A percentile compares a stretch with the other conserved stretches of the same genome.
Evolutionary conservation across 2,329 filamentous ascomycete genomes (phyloP).

Genomic region (Paraphaeosphaeria minitans): DNA sequence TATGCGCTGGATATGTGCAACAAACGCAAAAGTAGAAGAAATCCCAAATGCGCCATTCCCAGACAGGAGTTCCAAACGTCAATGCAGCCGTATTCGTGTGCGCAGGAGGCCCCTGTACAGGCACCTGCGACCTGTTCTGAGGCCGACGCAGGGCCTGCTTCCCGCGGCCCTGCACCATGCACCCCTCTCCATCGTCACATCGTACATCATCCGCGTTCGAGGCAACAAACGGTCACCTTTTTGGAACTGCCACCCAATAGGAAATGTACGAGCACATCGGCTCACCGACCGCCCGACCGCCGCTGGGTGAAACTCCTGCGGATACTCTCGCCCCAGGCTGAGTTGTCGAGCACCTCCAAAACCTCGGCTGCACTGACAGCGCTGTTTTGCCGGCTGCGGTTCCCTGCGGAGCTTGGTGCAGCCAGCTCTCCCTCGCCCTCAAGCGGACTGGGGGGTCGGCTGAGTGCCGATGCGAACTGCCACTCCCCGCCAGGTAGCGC

Average conservation of each 20-base stretch:
- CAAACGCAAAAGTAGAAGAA: conserved; percentile 4
- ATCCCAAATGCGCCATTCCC: conserved; percentile 13
- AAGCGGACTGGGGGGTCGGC: conserved; percentile 46
- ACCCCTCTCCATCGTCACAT: conserved; percentile 19
- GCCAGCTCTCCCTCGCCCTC: conserved; percentile 34
- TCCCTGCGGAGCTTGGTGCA: conserved; percentile 47
- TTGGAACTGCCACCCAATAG: background rate
- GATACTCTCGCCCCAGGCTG: conserved; percentile 92
- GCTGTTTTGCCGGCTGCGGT: conserved; percentile 68
- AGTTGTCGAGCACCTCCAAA: conserved; percentile 83
- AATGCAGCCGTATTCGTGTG: conserved; percentile 38
- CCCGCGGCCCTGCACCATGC: conserved; percentile 16
- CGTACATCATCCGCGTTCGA: conserved; percentile 26
- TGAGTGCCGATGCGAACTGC: conserved; percentile 54
- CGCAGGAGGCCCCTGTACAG: conserved; percentile 20
- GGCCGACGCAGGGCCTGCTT: conserved; percentile 21
- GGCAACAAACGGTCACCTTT: conserved; percentile 10
- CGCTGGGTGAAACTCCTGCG: conserved; percentile 79
- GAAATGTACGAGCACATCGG: conserved; percentile 3
- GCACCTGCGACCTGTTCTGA: conserved; percentile 27
- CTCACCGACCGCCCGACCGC: conserved; percentile 42
- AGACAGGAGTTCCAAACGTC: conserved; percentile 32
- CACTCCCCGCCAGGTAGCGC: conserved; percentile 45
- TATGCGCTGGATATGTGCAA: conserved; percentile 12
- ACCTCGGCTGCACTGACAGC: conserved; percentile 76